Conservation (phyloP, 139 green algal species). For the Chlamydomonas sp. region DNA sequence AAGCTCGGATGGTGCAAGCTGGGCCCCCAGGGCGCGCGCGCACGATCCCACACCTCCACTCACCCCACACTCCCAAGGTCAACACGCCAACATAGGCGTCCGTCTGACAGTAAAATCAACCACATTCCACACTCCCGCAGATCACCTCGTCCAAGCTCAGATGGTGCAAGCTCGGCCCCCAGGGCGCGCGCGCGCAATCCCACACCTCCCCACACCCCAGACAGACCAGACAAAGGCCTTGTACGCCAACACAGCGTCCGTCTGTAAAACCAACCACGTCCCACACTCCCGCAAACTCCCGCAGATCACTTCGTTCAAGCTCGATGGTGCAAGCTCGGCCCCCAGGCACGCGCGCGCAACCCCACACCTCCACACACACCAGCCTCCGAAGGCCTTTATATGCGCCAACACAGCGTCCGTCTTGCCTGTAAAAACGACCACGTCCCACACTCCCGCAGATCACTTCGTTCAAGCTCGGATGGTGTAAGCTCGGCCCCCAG, state of each 20-base stretch:
- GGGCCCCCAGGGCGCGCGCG: conserved; percentile 15
- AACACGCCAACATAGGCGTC: not conserved
- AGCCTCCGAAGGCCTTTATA: not conserved
- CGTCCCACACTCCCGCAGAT: too few species aligned
- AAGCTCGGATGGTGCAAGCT: too few species aligned
- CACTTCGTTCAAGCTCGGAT: conserved; percentile 79
- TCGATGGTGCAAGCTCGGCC: too few species aligned
- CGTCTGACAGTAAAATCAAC: too few species aligned
- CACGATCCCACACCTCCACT: not conserved
- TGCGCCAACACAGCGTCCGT: not conserved
- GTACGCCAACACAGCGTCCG: too few species aligned
- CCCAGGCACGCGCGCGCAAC: not conserved
- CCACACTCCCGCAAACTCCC: too few species aligned
- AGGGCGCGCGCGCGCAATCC: conserved; percentile 73
- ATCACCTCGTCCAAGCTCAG: conserved; percentile 76
- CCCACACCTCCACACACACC: not conserved
- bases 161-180: conserved; percentile 90
- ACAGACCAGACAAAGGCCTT: too few species aligned
- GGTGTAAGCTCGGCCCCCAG: conserved; percentile 89
- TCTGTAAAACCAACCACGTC: too few species aligned
- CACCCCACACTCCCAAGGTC: not conserved
- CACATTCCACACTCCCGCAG: too few species aligned
- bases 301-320: too few species aligned
- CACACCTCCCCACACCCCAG: conserved; percentile 85
- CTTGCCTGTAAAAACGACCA: too few species aligned